Conservation (phyloP, 306 rosid species). For the Cyclanthera cordifolia region DNA sequence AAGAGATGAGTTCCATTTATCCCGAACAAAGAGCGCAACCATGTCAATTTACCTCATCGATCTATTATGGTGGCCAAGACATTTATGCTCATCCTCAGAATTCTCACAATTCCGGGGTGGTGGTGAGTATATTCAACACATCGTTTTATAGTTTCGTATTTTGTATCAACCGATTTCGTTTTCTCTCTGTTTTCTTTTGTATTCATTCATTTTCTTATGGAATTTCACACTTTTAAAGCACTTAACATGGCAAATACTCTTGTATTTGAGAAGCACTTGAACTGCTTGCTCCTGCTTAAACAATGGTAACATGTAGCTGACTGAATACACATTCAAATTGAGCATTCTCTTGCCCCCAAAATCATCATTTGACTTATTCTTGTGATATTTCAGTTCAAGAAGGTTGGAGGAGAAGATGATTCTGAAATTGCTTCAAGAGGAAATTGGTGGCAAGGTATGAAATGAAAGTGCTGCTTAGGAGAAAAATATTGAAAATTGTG, state of each 20-base stretch:
- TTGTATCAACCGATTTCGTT: too few species aligned
- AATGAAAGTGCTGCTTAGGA: neutral
- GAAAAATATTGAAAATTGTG: too few species aligned
- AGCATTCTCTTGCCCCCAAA: neutral
- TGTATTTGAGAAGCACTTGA: too few species aligned
- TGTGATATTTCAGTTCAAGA: slow-evolving; percentile 34
- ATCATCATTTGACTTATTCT: neutral
- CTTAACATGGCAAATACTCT: neutral
- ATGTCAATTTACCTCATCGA: slow-evolving; percentile 82
- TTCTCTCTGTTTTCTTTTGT: too few species aligned
- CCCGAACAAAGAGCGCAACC: slow-evolving; percentile 69
- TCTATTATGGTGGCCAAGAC: slow-evolving; percentile 90
- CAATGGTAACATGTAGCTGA: neutral
- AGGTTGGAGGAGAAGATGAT: slow-evolving; percentile 64
- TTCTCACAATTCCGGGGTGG: slow-evolving; percentile 20
- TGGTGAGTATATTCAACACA: slow-evolving; percentile 22
- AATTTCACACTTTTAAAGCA: neutral
- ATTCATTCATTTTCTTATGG: neutral
- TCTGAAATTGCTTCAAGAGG: slow-evolving; percentile 74
- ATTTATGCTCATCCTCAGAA: slow-evolving; percentile 42
- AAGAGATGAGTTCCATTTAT: slow-evolving; percentile 43
- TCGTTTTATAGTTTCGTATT: neutral
- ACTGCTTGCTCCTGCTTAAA: too few species aligned
- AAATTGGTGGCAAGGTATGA: slow-evolving; percentile 89
- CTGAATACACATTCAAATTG: neutral